Conservation (phyloP, 2,329 filamentous ascomycete species). For the Nemania sp. region DNA sequence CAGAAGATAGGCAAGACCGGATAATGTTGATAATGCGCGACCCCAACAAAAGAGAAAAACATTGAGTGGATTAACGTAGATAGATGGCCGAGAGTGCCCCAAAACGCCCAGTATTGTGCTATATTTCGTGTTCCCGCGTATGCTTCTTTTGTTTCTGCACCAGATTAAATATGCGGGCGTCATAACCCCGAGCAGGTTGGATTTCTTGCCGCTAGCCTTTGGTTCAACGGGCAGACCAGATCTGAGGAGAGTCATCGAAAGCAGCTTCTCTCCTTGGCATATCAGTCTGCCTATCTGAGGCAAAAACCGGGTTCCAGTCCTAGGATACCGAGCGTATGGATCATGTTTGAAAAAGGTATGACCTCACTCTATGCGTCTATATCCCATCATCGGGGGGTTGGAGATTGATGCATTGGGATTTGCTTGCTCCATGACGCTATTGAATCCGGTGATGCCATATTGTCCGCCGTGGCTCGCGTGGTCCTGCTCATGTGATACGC, state of each 20-base stretch:
- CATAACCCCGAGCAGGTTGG: background rate
- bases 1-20: conserved; percentile 9
- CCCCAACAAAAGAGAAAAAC: conserved; percentile 25
- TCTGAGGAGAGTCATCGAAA: background rate
- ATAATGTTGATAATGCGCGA: conserved; percentile 13
- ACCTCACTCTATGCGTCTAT: background rate
- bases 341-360: conserved; percentile 1
- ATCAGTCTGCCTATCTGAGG: background rate
- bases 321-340: background rate
- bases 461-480: background rate
- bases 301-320: background rate
- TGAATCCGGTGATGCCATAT: background rate
- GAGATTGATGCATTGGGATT: background rate
- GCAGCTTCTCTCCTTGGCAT: background rate
- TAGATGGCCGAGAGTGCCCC: background rate
- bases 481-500: background rate
- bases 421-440: background rate
- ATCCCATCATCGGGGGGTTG: background rate
- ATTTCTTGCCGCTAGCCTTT: background rate
- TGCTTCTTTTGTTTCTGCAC: background rate
- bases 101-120: background rate
- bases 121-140: conserved; percentile 7
- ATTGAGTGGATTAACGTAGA: background rate
- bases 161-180: background rate
- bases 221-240: background rate